phyloP scores from a whole-genome alignment of 2,329 filamentous ascomycete genomes.

The Cladophialophora chaetospira region DNA sequence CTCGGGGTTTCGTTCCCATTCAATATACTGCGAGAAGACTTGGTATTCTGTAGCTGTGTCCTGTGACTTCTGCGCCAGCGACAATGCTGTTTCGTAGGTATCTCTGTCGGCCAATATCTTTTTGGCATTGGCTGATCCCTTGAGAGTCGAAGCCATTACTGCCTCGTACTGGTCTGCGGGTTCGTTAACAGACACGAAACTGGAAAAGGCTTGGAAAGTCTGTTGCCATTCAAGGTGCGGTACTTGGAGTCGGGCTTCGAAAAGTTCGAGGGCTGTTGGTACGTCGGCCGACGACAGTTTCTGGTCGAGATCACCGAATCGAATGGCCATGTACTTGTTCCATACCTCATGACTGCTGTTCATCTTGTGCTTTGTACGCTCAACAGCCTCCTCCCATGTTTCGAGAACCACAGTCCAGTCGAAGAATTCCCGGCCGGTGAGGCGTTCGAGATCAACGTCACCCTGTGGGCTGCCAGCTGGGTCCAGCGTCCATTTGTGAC shows the following conservation, averaged over 20 bases:
- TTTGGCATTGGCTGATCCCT: conserved; percentile 56
- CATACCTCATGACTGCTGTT: conserved; percentile 64
- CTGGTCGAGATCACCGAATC: conserved; percentile 55
- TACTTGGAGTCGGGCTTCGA: conserved; percentile 56
- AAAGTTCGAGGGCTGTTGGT: conserved; percentile 52
- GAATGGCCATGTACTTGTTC: conserved; percentile 61
- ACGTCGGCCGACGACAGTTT: conserved; percentile 52
- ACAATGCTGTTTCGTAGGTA: conserved; percentile 56
- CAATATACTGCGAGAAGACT: conserved; percentile 69
- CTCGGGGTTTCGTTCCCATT: conserved; percentile 72
- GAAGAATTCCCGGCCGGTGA: conserved; percentile 62
- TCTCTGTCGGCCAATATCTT: conserved; percentile 56
- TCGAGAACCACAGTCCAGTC: conserved; percentile 57
- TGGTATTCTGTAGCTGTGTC: conserved; percentile 57
- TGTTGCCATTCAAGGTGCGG: conserved; percentile 63
- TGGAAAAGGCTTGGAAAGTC: conserved; percentile 62
- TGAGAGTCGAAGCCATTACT: conserved; percentile 59
- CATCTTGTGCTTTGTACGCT: conserved; percentile 61
- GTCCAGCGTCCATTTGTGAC: conserved; percentile 55
- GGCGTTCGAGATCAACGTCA: conserved; percentile 55
- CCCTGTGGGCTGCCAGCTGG: conserved; percentile 42
- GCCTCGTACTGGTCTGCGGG: conserved; percentile 52
- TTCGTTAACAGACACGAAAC: conserved; percentile 59
- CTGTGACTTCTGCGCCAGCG: conserved; percentile 53
- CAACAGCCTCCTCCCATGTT: conserved; percentile 58